Conservation (phyloP, 441 rosid species). For the Bocquillonia castaneifolia region DNA sequence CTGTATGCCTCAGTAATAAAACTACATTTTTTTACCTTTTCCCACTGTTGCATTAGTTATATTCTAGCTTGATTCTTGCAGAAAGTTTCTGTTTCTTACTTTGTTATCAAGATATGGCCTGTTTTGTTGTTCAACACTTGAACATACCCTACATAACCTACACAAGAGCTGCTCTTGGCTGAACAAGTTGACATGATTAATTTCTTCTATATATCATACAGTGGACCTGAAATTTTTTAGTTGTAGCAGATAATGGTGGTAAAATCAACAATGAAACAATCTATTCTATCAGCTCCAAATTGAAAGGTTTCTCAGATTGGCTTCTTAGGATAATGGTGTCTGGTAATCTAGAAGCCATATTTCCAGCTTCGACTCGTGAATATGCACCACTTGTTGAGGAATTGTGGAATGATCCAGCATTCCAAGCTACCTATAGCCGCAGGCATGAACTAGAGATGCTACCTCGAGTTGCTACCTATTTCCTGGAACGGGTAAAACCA, state of each 20-base stretch:
- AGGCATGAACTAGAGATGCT: conserved; percentile 63
- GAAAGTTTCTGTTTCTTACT: not conserved
- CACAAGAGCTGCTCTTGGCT: not conserved
- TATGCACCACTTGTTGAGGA: conserved; percentile 70
- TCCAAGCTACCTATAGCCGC: conserved; percentile 75
- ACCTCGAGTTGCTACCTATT: conserved; percentile 75
- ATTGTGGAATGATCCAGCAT: conserved; percentile 76
- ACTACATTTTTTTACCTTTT: too few relatives aligned
- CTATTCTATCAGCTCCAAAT: conserved; percentile 59
- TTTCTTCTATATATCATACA: conserved; percentile 6
- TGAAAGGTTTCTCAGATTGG: conserved; percentile 75
- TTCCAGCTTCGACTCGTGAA: conserved; percentile 65
- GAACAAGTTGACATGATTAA: not conserved
- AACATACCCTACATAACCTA: not conserved
- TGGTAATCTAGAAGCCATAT: conserved; percentile 61
- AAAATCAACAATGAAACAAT: conserved; percentile 29
- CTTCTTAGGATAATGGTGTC: conserved; percentile 64
- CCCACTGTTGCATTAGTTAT: too few relatives aligned
- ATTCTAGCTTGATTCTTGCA: not conserved
- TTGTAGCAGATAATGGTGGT: conserved; percentile 30
- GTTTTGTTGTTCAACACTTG: not conserved
- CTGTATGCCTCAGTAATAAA: not conserved
- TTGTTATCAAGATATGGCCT: not conserved
- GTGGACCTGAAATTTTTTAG: conserved; percentile 21
- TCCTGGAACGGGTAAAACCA: conserved; percentile 61